Conservation (phyloP, 345 rosid species). For the Populus simonii region DNA sequence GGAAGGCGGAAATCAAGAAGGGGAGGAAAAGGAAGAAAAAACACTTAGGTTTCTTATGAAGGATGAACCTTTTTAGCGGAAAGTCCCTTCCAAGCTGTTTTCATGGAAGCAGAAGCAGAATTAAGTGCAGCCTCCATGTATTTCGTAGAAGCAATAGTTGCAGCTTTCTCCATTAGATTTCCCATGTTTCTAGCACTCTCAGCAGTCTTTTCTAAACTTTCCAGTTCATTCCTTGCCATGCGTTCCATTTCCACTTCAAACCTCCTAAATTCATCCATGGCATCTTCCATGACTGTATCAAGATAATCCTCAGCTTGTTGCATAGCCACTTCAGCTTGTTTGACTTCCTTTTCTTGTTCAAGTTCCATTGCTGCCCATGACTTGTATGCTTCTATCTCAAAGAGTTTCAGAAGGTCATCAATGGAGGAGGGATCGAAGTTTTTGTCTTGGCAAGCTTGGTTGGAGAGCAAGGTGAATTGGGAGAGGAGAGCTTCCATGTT, state of each 20-base stretch:
- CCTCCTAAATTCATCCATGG: constrained; percentile 66
- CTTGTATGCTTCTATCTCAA: constrained; percentile 78
- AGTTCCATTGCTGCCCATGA: constrained; percentile 74
- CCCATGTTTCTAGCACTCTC: constrained; percentile 68
- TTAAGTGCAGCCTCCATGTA: constrained; percentile 73
- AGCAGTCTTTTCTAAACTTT: constrained; percentile 44
- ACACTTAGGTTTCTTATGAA: constrained; percentile 23
- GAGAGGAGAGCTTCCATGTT: constrained; percentile 74
- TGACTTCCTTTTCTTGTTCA: constrained; percentile 39
- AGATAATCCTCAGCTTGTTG: constrained; percentile 55
- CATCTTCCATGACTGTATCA: constrained; percentile 68
- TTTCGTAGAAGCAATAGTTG: constrained; percentile 55
- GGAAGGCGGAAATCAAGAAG: neutral
- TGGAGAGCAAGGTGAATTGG: constrained; percentile 72
- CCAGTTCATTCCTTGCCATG: constrained; percentile 39
- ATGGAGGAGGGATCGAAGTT: constrained; percentile 65
- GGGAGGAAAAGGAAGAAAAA: neutral
- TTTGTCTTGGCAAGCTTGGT: constrained; percentile 66
- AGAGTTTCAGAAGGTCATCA: constrained; percentile 75
- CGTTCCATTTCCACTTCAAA: constrained; percentile 75
- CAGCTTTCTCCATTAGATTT: constrained; percentile 53
- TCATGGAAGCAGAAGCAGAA: constrained; percentile 82
- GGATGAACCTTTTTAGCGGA: constrained; percentile 75
- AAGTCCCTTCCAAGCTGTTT: constrained; percentile 64
- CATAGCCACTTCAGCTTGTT: constrained; percentile 48